These are phyloP conservation scores for Volutella citrinella DNA, from an alignment of 2,329 filamentous ascomycete species.

Conservation along the genomic window DNA sequence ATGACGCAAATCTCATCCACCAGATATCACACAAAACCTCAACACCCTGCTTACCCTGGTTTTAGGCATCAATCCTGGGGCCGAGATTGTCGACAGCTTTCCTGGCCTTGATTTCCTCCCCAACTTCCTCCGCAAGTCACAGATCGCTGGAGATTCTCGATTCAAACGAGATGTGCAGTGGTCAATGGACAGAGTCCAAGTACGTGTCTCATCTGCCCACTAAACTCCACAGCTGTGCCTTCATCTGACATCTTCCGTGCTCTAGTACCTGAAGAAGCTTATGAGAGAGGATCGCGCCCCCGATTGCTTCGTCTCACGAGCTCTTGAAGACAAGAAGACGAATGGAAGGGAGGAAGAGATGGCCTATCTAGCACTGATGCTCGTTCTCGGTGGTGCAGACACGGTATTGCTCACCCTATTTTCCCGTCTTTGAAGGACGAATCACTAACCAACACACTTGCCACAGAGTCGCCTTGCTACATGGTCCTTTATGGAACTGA, in stretches of 20 bases:
- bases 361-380: slow-evolving; percentile 2
- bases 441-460: background rate
- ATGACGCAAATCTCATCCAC: too few species aligned
- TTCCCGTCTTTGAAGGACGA: too few species aligned
- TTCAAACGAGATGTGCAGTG: slow-evolving; percentile 5
- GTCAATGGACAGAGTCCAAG: slow-evolving; percentile 5
- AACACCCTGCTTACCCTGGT: background rate
- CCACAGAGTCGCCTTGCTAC: slow-evolving; percentile 4
- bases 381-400: slow-evolving; percentile 4
- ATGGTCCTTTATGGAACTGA: slow-evolving; percentile 7
- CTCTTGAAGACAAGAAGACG: background rate
- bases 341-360: slow-evolving; percentile 1
- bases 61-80: slow-evolving; percentile 3
- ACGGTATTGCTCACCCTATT: too few species aligned
- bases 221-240: too few species aligned
- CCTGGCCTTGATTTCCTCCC: slow-evolving; percentile 4
- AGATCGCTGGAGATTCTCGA: background rate
- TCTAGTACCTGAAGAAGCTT: slow-evolving; percentile 1
- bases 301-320: slow-evolving; percentile 1
- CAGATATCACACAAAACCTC: too few species aligned
- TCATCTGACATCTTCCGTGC: too few species aligned
- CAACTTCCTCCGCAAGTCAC: slow-evolving; percentile 1
- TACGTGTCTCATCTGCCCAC: too few species aligned
- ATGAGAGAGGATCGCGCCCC: background rate
- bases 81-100: slow-evolving; percentile 6